phyloP scores from a whole-genome alignment of 805 yeast species.

The Candida morakotiae region DNA sequence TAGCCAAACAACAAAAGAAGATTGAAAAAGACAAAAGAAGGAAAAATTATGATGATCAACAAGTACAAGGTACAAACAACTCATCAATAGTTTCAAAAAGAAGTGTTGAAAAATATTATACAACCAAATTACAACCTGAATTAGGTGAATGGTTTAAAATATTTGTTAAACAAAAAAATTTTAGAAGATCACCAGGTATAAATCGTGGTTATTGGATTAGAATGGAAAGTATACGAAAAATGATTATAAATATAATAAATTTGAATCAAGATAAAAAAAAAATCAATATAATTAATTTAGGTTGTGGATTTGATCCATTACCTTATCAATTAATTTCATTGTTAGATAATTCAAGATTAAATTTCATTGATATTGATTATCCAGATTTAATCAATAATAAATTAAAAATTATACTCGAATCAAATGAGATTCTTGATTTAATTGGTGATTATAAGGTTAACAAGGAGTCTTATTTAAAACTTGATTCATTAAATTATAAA shows the following conservation, averaged over 20 bases:
- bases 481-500: slow-evolving; percentile 42
- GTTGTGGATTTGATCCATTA: slow-evolving; percentile 65
- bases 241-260: slow-evolving; percentile 44
- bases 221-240: slow-evolving; percentile 60
- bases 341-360: slow-evolving; percentile 32
- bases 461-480: slow-evolving; percentile 8
- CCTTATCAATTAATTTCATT: slow-evolving; percentile 32
- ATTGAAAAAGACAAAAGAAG: slow-evolving; percentile 44
- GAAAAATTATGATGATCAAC: slow-evolving; percentile 53
- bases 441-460: slow-evolving; percentile 41
- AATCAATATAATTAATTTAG: slow-evolving; percentile 56
- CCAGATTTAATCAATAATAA: slow-evolving; percentile 63
- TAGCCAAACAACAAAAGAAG: slow-evolving; percentile 25
- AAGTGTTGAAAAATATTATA: slow-evolving; percentile 67
- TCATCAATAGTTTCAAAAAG: slow-evolving; percentile 80
- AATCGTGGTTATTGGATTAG: slow-evolving; percentile 83
- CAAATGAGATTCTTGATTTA: slow-evolving; percentile 43
- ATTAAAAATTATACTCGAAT: slow-evolving; percentile 44
- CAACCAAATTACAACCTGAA: slow-evolving; percentile 28
- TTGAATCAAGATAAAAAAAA: slow-evolving; percentile 16
- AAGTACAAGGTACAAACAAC: slow-evolving; percentile 81
- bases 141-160: slow-evolving; percentile 51
- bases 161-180: slow-evolving; percentile 60
- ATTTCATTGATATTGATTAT: slow-evolving; percentile 71
- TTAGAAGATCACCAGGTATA: slow-evolving; percentile 70